phyloP scores from a whole-genome alignment of 2,329 filamentous ascomycete species.

The Cordyceps farinosa region DNA sequence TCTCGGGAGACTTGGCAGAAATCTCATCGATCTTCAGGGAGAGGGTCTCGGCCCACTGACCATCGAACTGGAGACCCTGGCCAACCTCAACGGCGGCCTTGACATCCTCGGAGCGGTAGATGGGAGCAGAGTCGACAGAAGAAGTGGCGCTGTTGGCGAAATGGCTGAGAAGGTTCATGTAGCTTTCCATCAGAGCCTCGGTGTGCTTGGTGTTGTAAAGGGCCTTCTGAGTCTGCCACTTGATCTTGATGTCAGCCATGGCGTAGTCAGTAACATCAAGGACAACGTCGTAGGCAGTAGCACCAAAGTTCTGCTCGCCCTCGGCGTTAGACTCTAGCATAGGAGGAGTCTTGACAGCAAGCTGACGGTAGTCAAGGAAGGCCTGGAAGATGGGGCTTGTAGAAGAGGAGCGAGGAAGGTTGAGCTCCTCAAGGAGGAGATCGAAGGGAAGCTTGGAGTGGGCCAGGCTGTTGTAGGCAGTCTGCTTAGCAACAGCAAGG shows the following conservation, averaged over 20 bases:
- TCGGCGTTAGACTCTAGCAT: slow-evolving; percentile 24
- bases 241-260: slow-evolving; percentile 15
- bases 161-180: slow-evolving; percentile 18
- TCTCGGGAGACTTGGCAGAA: neutral
- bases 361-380: slow-evolving; percentile 44
- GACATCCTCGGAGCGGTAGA: slow-evolving; percentile 15
- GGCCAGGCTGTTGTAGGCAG: slow-evolving; percentile 31
- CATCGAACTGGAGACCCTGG: slow-evolving; percentile 9
- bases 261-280: slow-evolving; percentile 23
- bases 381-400: slow-evolving; percentile 45
- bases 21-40: slow-evolving; percentile 15
- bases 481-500: slow-evolving; percentile 24
- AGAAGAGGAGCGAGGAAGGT: slow-evolving; percentile 35
- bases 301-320: slow-evolving; percentile 22
- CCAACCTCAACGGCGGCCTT: slow-evolving; percentile 13
- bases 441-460: slow-evolving; percentile 45
- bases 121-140: slow-evolving; percentile 14
- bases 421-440: slow-evolving; percentile 40
- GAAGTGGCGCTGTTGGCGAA: slow-evolving; percentile 30
- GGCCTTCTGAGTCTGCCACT: slow-evolving; percentile 20
- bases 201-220: slow-evolving; percentile 23
- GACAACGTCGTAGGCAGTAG: slow-evolving; percentile 26
- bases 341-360: slow-evolving; percentile 25
- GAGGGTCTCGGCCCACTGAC: slow-evolving; percentile 15
- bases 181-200: slow-evolving; percentile 19